A percentile compares a stretch with the other conserved stretches of the same genome.
Evolutionary conservation across 2,329 filamentous ascomycete species (phyloP).

Genomic region (Exophiala alcalophila): DNA sequence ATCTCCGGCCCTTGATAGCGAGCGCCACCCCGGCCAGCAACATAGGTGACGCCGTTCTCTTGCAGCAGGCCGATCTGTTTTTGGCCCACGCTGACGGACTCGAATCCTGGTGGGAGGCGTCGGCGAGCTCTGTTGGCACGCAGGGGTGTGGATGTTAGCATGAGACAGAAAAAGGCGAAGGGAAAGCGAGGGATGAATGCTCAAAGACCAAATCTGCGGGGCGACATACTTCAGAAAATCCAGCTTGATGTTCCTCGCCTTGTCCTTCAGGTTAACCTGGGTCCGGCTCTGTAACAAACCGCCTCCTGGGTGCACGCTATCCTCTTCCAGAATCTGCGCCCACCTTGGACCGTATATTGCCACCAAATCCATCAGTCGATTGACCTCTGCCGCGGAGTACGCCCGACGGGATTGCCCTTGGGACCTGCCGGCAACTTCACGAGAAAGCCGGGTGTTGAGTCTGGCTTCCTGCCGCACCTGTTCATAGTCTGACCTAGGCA

Average conservation of each 20-base stretch:
- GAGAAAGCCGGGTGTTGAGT: not conserved
- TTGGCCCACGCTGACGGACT: constrained; percentile 22
- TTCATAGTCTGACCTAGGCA: no score
- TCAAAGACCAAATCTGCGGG: no score
- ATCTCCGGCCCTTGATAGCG: not conserved
- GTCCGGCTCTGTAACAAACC: constrained; percentile 39
- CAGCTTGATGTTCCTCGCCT: constrained; percentile 54
- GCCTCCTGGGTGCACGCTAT: constrained; percentile 32
- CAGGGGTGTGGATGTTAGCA: not conserved
- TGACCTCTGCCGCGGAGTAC: constrained; percentile 43
- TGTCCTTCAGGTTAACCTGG: constrained; percentile 56
- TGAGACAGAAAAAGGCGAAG: not conserved
- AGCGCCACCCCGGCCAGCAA: constrained; percentile 6
- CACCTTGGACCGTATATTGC: constrained; percentile 47
- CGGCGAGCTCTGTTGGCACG: constrained; percentile 9
- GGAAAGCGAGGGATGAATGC: not conserved
- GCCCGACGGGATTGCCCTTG: constrained; percentile 23
- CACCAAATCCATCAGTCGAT: constrained; percentile 51
- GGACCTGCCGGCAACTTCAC: not conserved
- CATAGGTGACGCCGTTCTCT: constrained; percentile 20
- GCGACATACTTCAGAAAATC: constrained; percentile 38
- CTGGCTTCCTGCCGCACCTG: not conserved
- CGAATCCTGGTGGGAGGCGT: constrained; percentile 24
- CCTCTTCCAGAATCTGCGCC: constrained; percentile 43
- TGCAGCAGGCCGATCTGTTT: constrained; percentile 14